These are phyloP conservation scores for Elsinoe arachidis DNA, from an alignment of 2,329 filamentous ascomycete species.

Conservation along the genomic window DNA sequence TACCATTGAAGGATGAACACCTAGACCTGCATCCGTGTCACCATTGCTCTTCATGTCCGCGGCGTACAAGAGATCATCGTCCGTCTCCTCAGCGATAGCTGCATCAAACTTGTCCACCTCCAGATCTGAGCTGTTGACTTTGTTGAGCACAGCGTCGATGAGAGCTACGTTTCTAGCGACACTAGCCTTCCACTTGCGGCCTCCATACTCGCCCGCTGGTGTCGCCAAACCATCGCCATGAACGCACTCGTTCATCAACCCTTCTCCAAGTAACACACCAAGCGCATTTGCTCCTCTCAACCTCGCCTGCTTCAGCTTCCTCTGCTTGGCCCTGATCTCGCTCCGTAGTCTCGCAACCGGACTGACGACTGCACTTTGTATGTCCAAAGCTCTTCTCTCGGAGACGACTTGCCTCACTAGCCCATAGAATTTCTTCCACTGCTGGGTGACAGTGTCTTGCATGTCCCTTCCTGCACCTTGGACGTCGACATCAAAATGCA, in stretches of 20 bases:
- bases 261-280: slow-evolving; percentile 80
- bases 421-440: slow-evolving; percentile 56
- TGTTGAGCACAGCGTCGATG: slow-evolving; percentile 75
- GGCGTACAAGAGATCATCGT: slow-evolving; percentile 39
- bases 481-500: slow-evolving; percentile 18
- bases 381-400: slow-evolving; percentile 61
- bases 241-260: slow-evolving; percentile 50
- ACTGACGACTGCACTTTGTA: slow-evolving; percentile 64
- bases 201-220: slow-evolving; percentile 21
- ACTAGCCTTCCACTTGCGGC: slow-evolving; percentile 59
- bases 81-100: slow-evolving; percentile 48
- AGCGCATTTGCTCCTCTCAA: slow-evolving; percentile 78
- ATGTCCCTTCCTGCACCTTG: slow-evolving; percentile 23
- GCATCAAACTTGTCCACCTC: slow-evolving; percentile 47
- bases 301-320: slow-evolving; percentile 60
- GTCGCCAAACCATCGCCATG: slow-evolving; percentile 26
- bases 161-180: slow-evolving; percentile 73
- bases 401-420: slow-evolving; percentile 68
- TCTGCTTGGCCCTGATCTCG: slow-evolving; percentile 67
- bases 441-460: slow-evolving; percentile 23
- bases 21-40: slow-evolving; percentile 23
- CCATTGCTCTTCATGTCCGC: slow-evolving; percentile 30
- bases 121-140: slow-evolving; percentile 55
- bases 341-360: slow-evolving; percentile 67
- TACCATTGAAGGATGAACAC: slow-evolving; percentile 45